These are phyloP conservation scores for Exophiala bonariae DNA, from an alignment of 2,329 filamentous ascomycete species.

Conservation along the genomic window DNA sequence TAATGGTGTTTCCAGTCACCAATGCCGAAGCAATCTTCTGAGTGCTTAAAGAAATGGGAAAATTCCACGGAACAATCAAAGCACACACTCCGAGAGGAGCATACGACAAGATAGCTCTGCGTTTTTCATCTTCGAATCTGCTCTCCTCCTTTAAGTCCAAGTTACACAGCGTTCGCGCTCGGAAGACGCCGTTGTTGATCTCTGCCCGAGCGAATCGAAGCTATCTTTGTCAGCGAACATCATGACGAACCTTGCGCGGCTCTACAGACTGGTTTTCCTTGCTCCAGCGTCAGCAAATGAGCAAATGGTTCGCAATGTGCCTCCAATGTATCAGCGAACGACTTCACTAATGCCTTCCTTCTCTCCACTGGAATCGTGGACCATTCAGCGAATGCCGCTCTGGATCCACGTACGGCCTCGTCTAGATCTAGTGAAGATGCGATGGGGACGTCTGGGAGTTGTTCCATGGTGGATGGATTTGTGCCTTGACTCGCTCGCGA, in stretches of 20 bases:
- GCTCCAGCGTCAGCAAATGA: too few species aligned
- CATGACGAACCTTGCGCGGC: too few species aligned
- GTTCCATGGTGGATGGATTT: constrained; percentile 47
- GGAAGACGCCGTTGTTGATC: too few species aligned
- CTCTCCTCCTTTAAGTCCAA: constrained; percentile 29
- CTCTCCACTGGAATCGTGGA: constrained; percentile 43
- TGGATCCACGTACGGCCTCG: constrained; percentile 46
- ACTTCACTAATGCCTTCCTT: constrained; percentile 31
- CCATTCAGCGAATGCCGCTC: constrained; percentile 50
- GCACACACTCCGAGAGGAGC: constrained; percentile 71
- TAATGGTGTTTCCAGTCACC: constrained; percentile 57
- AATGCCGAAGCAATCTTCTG: constrained; percentile 75
- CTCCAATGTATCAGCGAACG: too few species aligned
- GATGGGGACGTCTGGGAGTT: constrained; percentile 47
- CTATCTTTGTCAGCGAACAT: too few species aligned
- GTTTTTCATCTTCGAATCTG: constrained; percentile 48
- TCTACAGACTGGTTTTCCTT: too few species aligned
- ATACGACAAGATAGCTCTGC: constrained; percentile 49
- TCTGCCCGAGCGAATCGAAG: too few species aligned
- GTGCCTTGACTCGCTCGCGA: constrained; percentile 37
- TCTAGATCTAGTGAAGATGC: constrained; percentile 44
- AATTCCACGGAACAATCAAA: constrained; percentile 83
- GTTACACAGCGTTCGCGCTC: too few species aligned
- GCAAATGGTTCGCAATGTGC: too few species aligned
- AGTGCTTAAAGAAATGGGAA: constrained; percentile 74